These are phyloP conservation scores for Zelopaecilomyces penicillatus DNA, from an alignment of 2,329 filamentous ascomycete genomes.

Conservation along the genomic window DNA sequence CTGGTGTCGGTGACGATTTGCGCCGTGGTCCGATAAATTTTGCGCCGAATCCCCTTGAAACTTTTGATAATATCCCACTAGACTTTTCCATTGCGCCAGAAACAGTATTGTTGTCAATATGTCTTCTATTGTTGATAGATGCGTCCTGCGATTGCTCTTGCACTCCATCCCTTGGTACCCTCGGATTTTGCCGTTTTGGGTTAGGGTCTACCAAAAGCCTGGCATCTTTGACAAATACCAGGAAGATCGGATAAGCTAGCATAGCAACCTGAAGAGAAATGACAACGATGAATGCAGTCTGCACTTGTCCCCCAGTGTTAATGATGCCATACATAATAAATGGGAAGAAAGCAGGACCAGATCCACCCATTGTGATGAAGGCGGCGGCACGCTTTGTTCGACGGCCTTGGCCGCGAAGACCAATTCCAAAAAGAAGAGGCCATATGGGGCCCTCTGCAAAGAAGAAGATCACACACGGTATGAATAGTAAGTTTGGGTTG, in stretches of 20 bases:
- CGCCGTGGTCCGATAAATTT: conserved; percentile 19
- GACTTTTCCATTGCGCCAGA: conserved; percentile 12
- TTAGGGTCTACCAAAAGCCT: conserved; percentile 33
- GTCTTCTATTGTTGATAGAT: conserved; percentile 11
- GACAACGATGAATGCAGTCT: conserved; percentile 57
- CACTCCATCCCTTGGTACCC: conserved; percentile 12
- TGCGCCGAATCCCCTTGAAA: conserved; percentile 17
- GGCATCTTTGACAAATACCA: conserved; percentile 39
- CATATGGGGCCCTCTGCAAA: conserved; percentile 80
- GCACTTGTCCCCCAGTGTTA: conserved; percentile 49
- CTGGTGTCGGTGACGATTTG: conserved; percentile 21
- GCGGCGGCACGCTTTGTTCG: conserved; percentile 72
- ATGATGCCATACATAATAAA: conserved; percentile 65
- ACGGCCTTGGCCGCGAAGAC: conserved; percentile 70
- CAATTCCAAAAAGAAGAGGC: conserved; percentile 72
- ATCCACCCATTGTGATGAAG: conserved; percentile 68
- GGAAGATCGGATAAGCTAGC: conserved; percentile 40
- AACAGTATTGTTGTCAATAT: conserved; percentile 1
- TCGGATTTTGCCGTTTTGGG: conserved; percentile 14
- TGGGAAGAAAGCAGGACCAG: conserved; percentile 65
- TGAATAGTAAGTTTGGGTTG: conserved; percentile 41
- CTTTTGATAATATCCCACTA: conserved; percentile 15
- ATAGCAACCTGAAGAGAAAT: conserved; percentile 41
- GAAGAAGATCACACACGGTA: conserved; percentile 62
- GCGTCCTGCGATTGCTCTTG: conserved; percentile 7